A percentile compares a stretch with the other conserved stretches of the same genome.
Evolutionary conservation across 345 rosid species (phyloP).

Genomic region (Capsella bursapastoris): DNA sequence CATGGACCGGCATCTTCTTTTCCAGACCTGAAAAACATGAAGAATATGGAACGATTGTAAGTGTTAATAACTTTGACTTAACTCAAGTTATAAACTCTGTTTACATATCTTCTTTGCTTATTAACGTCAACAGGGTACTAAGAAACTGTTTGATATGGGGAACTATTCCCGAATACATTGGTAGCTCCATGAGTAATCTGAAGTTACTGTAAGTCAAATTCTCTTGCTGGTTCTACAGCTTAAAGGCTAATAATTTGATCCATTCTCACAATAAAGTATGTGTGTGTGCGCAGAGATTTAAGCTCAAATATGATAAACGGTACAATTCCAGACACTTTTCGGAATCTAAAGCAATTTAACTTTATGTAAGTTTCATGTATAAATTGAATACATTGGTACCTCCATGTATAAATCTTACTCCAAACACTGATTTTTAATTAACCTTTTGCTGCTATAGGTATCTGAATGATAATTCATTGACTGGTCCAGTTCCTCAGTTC

Average conservation of each 20-base stretch:
- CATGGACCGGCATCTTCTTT: slow-evolving; percentile 54
- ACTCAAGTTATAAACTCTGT: neutral
- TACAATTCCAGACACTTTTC: slow-evolving; percentile 50
- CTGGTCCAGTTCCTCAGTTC: slow-evolving; percentile 68
- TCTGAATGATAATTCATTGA: slow-evolving; percentile 72
- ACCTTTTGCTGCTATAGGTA: slow-evolving; percentile 51
- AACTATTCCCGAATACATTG: slow-evolving; percentile 56
- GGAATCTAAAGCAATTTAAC: slow-evolving; percentile 1
- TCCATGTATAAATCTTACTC: neutral
- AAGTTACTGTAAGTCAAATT: slow-evolving; percentile 59
- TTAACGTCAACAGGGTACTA: slow-evolving; percentile 55
- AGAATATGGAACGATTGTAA: slow-evolving; percentile 49
- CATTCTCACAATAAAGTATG: slow-evolving; percentile 17
- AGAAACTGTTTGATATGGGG: slow-evolving; percentile 65
- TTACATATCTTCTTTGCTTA: neutral
- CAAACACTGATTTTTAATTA: neutral
- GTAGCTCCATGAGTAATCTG: slow-evolving; percentile 33
- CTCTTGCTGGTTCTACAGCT: slow-evolving; percentile 2
- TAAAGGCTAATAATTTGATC: slow-evolving; percentile 1
- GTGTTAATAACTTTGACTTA: slow-evolving; percentile 45
- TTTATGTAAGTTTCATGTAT: slow-evolving; percentile 55
- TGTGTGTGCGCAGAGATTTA: slow-evolving; percentile 61
- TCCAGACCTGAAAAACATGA: slow-evolving; percentile 54
- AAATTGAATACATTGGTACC: too few relatives aligned
- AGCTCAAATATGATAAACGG: slow-evolving; percentile 79